A percentile compares a stretch with the other conserved stretches of the same genome.
These are phyloP conservation scores for Posidonia australis DNA, from an alignment of 106 monocot genomes.

Conservation along the genomic window DNA sequence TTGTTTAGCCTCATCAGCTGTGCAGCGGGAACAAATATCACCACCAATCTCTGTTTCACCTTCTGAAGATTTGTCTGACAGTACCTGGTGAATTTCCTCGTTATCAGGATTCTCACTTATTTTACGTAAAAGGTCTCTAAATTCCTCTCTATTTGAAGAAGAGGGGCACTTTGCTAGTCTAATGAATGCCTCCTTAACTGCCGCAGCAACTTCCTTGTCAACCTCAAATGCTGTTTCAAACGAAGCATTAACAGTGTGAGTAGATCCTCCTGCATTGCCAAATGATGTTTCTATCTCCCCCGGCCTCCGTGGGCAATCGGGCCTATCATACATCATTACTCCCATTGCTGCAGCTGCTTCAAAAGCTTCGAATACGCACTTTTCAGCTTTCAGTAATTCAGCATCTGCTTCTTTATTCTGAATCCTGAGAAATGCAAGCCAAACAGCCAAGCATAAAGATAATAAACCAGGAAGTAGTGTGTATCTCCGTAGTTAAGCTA, in stretches of 20 bases:
- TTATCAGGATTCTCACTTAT: slow-evolving; percentile 73
- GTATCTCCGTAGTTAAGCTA: background rate
- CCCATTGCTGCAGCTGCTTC: slow-evolving; percentile 61
- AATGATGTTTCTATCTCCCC: slow-evolving; percentile 38
- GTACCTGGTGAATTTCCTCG: slow-evolving; percentile 7
- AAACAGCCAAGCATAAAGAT: background rate
- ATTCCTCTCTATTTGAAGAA: slow-evolving; percentile 55
- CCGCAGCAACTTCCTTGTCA: slow-evolving; percentile 68
- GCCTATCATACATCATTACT: slow-evolving; percentile 76
- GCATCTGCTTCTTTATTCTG: slow-evolving; percentile 58
- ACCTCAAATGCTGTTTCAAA: slow-evolving; percentile 85
- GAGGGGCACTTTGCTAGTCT: slow-evolving; percentile 35
- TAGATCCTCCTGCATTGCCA: slow-evolving; percentile 41
- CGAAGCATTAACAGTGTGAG: slow-evolving; percentile 57
- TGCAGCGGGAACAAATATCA: background rate
- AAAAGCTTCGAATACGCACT: slow-evolving; percentile 45
- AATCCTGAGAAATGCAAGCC: slow-evolving; percentile 27
- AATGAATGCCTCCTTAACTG: slow-evolving; percentile 68
- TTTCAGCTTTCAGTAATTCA: slow-evolving; percentile 48
- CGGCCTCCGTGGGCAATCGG: slow-evolving; percentile 38
- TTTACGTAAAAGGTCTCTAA: slow-evolving; percentile 52
- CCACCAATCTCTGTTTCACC: slow-evolving; percentile 7
- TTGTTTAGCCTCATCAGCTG: slow-evolving; percentile 1
- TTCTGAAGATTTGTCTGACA: slow-evolving; percentile 11
- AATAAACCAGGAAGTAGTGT: background rate